phyloP scores from a whole-genome alignment of 2,329 filamentous ascomycete species.

The Teratosphaeria viscida region DNA sequence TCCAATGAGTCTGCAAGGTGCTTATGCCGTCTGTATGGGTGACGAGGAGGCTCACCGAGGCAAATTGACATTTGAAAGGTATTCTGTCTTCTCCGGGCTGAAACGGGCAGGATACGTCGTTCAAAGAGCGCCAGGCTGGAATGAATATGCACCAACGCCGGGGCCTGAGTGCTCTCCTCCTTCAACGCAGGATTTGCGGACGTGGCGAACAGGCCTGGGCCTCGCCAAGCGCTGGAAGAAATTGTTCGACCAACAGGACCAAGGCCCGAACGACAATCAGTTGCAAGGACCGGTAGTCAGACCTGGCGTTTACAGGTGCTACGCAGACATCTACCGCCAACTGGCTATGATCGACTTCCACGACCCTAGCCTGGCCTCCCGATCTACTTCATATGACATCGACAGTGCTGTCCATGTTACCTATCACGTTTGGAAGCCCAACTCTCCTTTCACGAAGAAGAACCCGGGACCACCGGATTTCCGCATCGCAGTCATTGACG shows the following conservation, averaged over 20 bases:
- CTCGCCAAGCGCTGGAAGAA: neutral
- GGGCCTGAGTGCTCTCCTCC: slow-evolving; percentile 16
- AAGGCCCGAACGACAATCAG: neutral
- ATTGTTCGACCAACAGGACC: neutral
- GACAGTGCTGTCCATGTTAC: slow-evolving; percentile 57
- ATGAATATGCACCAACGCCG: slow-evolving; percentile 10
- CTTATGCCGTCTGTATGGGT: slow-evolving; percentile 76
- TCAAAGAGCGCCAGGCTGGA: slow-evolving; percentile 51
- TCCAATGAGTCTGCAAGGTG: slow-evolving; percentile 85
- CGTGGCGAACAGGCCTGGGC: slow-evolving; percentile 26
- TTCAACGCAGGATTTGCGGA: slow-evolving; percentile 3
- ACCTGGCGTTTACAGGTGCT: slow-evolving; percentile 45
- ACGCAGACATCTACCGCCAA: slow-evolving; percentile 61
- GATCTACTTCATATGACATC: slow-evolving; percentile 11
- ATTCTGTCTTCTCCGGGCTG: slow-evolving; percentile 77
- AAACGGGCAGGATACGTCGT: slow-evolving; percentile 76
- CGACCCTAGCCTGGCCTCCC: slow-evolving; percentile 39
- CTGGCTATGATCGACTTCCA: slow-evolving; percentile 65
- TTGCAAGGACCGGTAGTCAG: slow-evolving; percentile 35
- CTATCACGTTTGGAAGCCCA: slow-evolving; percentile 74
- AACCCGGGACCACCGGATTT: slow-evolving; percentile 72
- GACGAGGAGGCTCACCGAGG: slow-evolving; percentile 44
- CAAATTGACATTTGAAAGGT: slow-evolving; percentile 61
- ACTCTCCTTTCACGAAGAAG: slow-evolving; percentile 59
- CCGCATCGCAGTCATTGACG: slow-evolving; percentile 70